phyloP scores from a whole-genome alignment of 208 protist species.

The Crithidia thermophila region DNA sequence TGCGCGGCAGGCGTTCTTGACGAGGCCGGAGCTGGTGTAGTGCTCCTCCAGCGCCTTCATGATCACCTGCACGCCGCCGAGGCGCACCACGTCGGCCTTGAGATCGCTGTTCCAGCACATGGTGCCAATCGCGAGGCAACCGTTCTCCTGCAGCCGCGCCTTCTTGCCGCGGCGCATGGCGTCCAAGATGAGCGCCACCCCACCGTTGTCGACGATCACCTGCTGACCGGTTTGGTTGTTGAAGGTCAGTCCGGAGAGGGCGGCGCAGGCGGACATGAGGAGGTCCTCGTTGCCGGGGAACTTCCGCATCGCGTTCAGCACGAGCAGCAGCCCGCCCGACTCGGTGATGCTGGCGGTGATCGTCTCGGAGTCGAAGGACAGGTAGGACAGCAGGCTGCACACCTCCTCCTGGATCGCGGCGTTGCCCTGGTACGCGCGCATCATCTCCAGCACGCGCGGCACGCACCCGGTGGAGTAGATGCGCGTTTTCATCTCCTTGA shows the following conservation, averaged over 20 bases:
- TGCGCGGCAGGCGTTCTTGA: slow-evolving; percentile 91
- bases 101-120: slow-evolving; percentile 94
- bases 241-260: slow-evolving; percentile 87
- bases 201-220: slow-evolving; percentile 77
- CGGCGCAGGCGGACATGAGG: slow-evolving; percentile 82
- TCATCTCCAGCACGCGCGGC: slow-evolving; percentile 71
- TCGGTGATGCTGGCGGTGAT: slow-evolving; percentile 88
- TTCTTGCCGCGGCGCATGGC: slow-evolving; percentile 82
- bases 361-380: slow-evolving; percentile 91
- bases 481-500: slow-evolving; percentile 82
- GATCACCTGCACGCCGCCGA: slow-evolving; percentile 80
- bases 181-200: slow-evolving; percentile 77
- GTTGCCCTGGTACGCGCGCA: slow-evolving; percentile 66
- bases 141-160: slow-evolving; percentile 85
- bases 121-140: slow-evolving; percentile 88
- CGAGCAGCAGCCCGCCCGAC: slow-evolving; percentile 65
- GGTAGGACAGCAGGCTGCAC: slow-evolving; percentile 89
- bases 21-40: slow-evolving; percentile 78
- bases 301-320: slow-evolving; percentile 82
- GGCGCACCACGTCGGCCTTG: slow-evolving; percentile 86
- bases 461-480: slow-evolving; percentile 84
- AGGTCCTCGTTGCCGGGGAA: slow-evolving; percentile 84
- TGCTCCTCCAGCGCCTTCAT: slow-evolving; percentile 83
- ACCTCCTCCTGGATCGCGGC: slow-evolving; percentile 78
- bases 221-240: slow-evolving; percentile 86